A percentile compares a stretch with the other conserved stretches of the same genome.
These are phyloP conservation scores for Carex arenaria DNA, from an alignment of 202 grass and related monocot genomes.

Conservation along the genomic window DNA sequence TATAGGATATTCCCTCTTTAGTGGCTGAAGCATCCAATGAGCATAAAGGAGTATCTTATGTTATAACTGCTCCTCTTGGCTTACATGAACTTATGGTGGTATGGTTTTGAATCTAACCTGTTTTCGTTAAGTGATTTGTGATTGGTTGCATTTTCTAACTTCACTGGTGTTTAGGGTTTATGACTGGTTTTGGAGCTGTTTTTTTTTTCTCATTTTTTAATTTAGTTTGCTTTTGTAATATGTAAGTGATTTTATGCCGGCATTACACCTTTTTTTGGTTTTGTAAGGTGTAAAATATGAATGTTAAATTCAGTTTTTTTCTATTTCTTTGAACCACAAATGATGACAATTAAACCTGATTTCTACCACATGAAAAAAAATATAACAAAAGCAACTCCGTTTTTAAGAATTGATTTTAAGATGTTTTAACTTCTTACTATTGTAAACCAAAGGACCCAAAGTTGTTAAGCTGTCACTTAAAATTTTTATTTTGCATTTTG, in stretches of 20 bases:
- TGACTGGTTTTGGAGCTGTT: neutral
- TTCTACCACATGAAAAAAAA: neutral
- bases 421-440: neutral
- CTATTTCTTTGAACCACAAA: neutral
- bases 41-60: conserved; percentile 59
- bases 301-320: neutral
- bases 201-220: neutral
- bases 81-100: conserved; percentile 97
- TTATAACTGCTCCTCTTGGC: conserved; percentile 85
- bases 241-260: neutral
- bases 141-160: neutral
- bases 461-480: neutral
- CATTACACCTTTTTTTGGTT: neutral
- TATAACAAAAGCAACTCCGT: neutral
- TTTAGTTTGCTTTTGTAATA: neutral
- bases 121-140: neutral
- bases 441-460: neutral
- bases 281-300: neutral
- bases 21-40: conserved; percentile 65
- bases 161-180: too few relatives aligned
- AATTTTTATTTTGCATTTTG: neutral
- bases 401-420: neutral
- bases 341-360: neutral
- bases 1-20: conserved; percentile 85
- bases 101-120: conserved; percentile 24